Evolutionary conservation across 305 asterid species (phyloP), one percentile per base, ranked within the genome.

Genomic region (Fraxinus angustifolia): DNA sequence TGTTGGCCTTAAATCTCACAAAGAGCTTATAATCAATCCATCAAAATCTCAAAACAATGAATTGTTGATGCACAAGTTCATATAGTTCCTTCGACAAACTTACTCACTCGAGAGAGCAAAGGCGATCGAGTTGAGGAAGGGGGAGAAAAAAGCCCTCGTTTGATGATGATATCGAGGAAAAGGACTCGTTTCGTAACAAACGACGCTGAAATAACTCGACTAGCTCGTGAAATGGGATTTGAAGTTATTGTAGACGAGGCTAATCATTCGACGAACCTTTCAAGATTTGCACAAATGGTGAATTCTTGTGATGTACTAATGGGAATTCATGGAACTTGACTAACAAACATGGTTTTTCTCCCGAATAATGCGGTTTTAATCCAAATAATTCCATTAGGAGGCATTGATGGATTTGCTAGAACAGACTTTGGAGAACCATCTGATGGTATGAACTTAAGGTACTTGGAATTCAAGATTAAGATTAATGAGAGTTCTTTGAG

Each of bases 271-370:
- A 82, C 89, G 1, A 82, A 90, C 85, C 4, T 89, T 70, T 35
- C 90, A 38, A 68, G 38, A 50, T 92, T 90, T 45, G 93, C 95
- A 0, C 87, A 84, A 36, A 1, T 79, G 0, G 97, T 93, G 83
- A 93, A 93, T 26, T 89, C 97, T 0, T 91, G 97, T 83, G 97
- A 91, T 83, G 92, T 89, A 26, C 70, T 93, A 68, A 48, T 93
- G 92, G 97, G 97, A 40, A 78, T 92, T 6, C 97, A 92, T 19
- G 97, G 95, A 28, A 97, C 95, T 0, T 95, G 97, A 23, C 73
- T 93, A 35, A 93, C 97, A 0, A 92, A 92, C 91, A 93, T 93
- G 97, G 86, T 91, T 5, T 93, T 92, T 80, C 81, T 93, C 31
- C 95, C 97, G 0, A 91, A 93, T 0, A 84, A 87, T 7, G 94